Conservation (phyloP, 306 rosid species). For the Glycyrrhiza uralensis region DNA sequence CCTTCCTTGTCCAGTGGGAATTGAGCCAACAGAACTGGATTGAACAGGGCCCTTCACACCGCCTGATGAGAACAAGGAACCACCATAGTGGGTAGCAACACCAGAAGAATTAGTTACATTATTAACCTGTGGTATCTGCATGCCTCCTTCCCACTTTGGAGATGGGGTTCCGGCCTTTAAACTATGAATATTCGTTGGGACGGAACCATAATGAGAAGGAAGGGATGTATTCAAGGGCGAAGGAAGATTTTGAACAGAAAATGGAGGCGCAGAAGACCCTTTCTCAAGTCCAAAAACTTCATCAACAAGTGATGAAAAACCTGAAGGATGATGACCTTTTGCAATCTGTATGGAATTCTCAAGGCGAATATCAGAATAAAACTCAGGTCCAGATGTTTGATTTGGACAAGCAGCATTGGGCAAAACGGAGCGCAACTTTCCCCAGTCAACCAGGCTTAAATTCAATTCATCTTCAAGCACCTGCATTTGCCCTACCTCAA, state of each 20-base stretch:
- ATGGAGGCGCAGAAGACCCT: conserved; percentile 58
- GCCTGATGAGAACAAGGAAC: conserved; percentile 56
- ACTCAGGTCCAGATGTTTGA: conserved; percentile 54
- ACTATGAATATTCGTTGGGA: conserved; percentile 48
- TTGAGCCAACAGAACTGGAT: conserved; percentile 62
- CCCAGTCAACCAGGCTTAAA: conserved; percentile 75
- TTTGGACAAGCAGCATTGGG: conserved; percentile 46
- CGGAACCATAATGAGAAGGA: conserved; percentile 65
- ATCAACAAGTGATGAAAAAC: conserved; percentile 89
- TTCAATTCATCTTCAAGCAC: conserved; percentile 90
- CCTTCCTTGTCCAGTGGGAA: conserved; percentile 66
- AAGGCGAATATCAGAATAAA: conserved; percentile 52
- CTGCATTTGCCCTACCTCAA: conserved; percentile 81
- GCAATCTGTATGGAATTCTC: conserved; percentile 58
- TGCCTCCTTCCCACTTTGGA: conserved; percentile 80
- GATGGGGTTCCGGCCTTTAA: conserved; percentile 63
- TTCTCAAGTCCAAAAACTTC: conserved; percentile 88
- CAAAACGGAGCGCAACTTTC: conserved; percentile 51
- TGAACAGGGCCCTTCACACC: conserved; percentile 67
- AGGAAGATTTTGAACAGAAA: conserved; percentile 49
- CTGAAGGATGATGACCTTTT: conserved; percentile 62
- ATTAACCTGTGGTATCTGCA: conserved; percentile 58
- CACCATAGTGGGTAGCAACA: conserved; percentile 46
- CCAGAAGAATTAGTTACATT: conserved; percentile 45
- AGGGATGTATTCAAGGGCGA: conserved; percentile 52